Evolutionary conservation across 805 yeast species (phyloP).

Genomic region (Helenozyma rhizophorensis): DNA sequence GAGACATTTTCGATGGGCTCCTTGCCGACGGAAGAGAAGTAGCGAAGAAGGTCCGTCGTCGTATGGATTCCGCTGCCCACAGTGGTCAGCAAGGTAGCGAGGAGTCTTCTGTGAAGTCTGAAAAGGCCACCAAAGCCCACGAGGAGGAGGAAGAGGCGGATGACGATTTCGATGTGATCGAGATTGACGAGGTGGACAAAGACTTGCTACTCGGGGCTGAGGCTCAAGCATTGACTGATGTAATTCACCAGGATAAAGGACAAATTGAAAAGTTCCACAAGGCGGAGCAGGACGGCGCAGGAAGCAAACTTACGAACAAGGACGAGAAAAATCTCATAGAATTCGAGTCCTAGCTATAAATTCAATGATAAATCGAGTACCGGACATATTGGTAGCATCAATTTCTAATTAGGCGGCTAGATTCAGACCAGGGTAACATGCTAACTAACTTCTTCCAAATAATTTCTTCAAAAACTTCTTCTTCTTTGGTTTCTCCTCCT

Average conservation of each 20-base stretch:
- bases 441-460: slow-evolving; percentile 30
- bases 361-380: too few species aligned
- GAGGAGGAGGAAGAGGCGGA: slow-evolving; percentile 46
- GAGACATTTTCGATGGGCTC: slow-evolving; percentile 87
- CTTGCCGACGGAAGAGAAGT: slow-evolving; percentile 90
- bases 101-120: slow-evolving; percentile 14
- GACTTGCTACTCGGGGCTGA: slow-evolving; percentile 49
- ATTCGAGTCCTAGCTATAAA: slow-evolving; percentile 30
- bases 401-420: background rate
- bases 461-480: slow-evolving; percentile 38
- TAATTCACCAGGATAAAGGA: slow-evolving; percentile 9
- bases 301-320: slow-evolving; percentile 3
- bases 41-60: slow-evolving; percentile 81
- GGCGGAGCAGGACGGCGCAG: slow-evolving; percentile 14
- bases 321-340: slow-evolving; percentile 35
- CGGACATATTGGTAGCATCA: too few species aligned
- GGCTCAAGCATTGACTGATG: slow-evolving; percentile 36
- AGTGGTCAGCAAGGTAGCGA: slow-evolving; percentile 20
- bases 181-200: slow-evolving; percentile 40
- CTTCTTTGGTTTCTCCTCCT: slow-evolving; percentile 19
- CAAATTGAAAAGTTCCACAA: slow-evolving; percentile 23
- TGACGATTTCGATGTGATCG: slow-evolving; percentile 39
- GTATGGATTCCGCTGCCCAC: slow-evolving; percentile 71
- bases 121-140: slow-evolving; percentile 9
- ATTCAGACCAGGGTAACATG: too few species aligned